Conservation (phyloP, 2,329 filamentous ascomycete species). For the Fusarium citri region DNA sequence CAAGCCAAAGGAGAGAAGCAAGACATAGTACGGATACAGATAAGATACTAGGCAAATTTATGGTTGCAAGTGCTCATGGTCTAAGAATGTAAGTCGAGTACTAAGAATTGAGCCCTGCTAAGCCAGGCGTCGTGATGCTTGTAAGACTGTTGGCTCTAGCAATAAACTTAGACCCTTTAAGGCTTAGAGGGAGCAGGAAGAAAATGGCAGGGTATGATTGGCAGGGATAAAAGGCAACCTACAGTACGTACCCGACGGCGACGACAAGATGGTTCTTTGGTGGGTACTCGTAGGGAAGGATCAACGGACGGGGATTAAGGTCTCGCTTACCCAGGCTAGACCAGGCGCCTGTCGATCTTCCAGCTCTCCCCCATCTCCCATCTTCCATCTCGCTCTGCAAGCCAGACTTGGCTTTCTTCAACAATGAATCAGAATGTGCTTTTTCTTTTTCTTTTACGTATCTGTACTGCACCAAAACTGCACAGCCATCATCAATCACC, state of each 20-base stretch:
- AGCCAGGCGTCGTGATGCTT: constrained; percentile 19
- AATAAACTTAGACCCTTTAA: background rate
- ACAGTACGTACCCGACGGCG: background rate
- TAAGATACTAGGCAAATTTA: background rate
- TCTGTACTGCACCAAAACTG: background rate
- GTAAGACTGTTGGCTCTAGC: constrained; percentile 32
- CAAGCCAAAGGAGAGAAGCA: constrained; percentile 5
- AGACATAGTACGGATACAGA: background rate
- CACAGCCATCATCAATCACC: background rate
- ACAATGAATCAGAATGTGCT: background rate
- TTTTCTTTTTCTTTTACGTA: background rate
- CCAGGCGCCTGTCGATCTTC: background rate
- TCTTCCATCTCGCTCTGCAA: background rate
- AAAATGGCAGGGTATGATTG: background rate
- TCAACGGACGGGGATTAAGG: background rate
- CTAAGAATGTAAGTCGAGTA: background rate
- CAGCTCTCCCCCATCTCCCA: background rate
- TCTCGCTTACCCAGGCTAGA: constrained; percentile 1
- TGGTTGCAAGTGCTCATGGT: background rate
- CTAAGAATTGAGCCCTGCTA: background rate
- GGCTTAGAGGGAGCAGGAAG: background rate
- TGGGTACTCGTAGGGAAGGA: background rate
- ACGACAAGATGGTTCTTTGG: constrained; percentile 6
- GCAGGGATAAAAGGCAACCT: background rate
- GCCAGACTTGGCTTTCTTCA: background rate